Base-by-base conservation (phyloP, 192 early-diverging fungal species). In the Chytriomyces hyalinus region DNA sequence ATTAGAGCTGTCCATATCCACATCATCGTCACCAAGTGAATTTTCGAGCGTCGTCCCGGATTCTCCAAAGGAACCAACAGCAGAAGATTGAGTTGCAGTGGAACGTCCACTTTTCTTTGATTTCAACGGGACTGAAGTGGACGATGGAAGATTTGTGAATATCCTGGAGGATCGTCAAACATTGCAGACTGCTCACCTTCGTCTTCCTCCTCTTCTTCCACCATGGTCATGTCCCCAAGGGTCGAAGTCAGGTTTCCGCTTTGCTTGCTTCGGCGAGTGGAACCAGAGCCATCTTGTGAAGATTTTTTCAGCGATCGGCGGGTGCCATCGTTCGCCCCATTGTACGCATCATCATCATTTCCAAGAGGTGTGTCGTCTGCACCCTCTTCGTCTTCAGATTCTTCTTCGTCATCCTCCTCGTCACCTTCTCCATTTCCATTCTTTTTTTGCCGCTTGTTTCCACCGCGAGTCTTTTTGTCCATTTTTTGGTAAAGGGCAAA, bases 401-500 rank as follows among this genome's bases (percentile, higher is more conserved):
- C 75, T 53, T 53, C 59, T 24, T 75, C 83, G 15, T 77, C 78
- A 10, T 79, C 78, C 22, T 57, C 49, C 6, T 72, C 76, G 60
- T 50, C 49, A 11, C 65, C 76, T 24, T 75, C 72, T 43, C 73
- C 79, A 6, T 73, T 61, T 22, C 77, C 76, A 15, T 59, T 67
- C 20, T 48, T 73, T 70, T 82, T 84, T 26, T 13, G 49, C 43
- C 65, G 70, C 63, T 79, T 79, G 50, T 15, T 49, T 6, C 60
- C 53, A 11, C 45, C 36, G 28, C 74, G 69, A 76, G 83, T 82
- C 71, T 84, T 90, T 68, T 76, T 70, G 53, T 90, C 83, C 24
- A 92, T 91, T 77, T 97, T 94, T 82, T 96, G 95, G 84, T 95
- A 97, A 78, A 99, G 80, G 3, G 95, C 95, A 88, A 93, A 95